Conservation (phyloP, 768 basidiomycete genomes). For the Suillus cothurnatus region DNA sequence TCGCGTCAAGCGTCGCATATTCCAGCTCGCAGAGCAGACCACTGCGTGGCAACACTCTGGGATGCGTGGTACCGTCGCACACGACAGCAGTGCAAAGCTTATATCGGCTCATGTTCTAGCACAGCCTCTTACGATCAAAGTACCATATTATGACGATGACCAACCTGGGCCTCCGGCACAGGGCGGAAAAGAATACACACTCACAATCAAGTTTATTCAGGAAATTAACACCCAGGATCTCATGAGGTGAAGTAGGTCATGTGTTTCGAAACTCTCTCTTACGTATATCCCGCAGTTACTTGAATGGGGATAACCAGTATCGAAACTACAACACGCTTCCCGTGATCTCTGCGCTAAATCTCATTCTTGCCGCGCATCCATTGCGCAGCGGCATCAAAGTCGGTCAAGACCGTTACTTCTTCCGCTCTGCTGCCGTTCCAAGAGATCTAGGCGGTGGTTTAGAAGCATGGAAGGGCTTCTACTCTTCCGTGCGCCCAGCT, state of each 20-base stretch:
- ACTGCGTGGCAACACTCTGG: conserved; percentile 43
- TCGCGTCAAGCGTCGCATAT: conserved; percentile 48
- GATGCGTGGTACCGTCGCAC: conserved; percentile 45
- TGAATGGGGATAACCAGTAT: conserved; percentile 45
- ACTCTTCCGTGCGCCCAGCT: conserved; percentile 41
- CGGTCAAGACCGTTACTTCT: conserved; percentile 57
- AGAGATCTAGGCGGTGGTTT: conserved; percentile 51
- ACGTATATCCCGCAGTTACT: conserved; percentile 39
- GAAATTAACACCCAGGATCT: conserved; percentile 47
- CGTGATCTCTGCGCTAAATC: conserved; percentile 51
- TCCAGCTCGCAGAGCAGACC: conserved; percentile 49
- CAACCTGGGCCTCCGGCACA: conserved; percentile 32
- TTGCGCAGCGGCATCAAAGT: conserved; percentile 53
- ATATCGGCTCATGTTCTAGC: conserved; percentile 43
- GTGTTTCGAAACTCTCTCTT: background rate
- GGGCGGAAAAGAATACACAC: conserved; percentile 43
- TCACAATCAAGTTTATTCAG: conserved; percentile 45
- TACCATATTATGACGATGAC: conserved; percentile 50
- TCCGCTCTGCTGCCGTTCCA: conserved; percentile 36
- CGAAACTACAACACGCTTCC: conserved; percentile 48
- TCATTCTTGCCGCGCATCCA: conserved; percentile 48
- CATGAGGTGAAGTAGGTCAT: conserved; percentile 33
- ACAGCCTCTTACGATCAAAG: conserved; percentile 41
- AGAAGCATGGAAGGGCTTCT: conserved; percentile 59
- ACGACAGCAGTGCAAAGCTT: conserved; percentile 49